Percentiles rank a stretch among this genome's conserved stretches.
Evolutionary conservation across 179 eudicot genomes (phyloP).

Genomic region (Dionaea muscipula): DNA sequence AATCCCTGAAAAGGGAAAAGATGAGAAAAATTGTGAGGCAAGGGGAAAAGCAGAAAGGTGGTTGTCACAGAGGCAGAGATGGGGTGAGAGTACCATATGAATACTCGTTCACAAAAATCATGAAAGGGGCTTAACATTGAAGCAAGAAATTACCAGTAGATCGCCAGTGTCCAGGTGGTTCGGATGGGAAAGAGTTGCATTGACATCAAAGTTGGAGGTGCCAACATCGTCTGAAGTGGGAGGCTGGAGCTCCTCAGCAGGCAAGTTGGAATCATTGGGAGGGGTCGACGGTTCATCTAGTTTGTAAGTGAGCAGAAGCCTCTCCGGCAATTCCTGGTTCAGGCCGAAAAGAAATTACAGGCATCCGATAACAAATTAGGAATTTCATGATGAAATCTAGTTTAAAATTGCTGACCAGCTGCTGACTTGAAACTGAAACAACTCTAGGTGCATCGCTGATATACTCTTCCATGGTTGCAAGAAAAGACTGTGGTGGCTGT

Average conservation of each 20-base stretch:
- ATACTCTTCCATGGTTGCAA: constrained; percentile 89
- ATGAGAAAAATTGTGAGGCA: background rate
- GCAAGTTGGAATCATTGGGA: constrained; percentile 33
- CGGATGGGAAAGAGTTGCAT: constrained; percentile 30
- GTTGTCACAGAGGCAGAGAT: background rate
- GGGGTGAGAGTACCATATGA: background rate
- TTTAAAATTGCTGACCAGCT: constrained; percentile 44
- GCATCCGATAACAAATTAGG: background rate
- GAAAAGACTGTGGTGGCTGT: constrained; percentile 91
- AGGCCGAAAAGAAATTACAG: background rate
- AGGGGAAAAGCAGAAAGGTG: background rate
- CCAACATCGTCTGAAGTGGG: constrained; percentile 34
- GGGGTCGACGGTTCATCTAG: constrained; percentile 39
- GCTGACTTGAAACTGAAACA: constrained; percentile 50
- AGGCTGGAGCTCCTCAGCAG: constrained; percentile 37
- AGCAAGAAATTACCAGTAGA: constrained; percentile 44
- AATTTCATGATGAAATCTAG: background rate
- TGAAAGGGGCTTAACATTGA: background rate
- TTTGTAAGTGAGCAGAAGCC: constrained; percentile 70
- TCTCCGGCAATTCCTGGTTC: constrained; percentile 81
- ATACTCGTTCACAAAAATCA: background rate
- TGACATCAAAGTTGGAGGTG: constrained; percentile 24
- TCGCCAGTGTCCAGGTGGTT: constrained; percentile 50
- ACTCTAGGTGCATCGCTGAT: constrained; percentile 77
- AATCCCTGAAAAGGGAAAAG: constrained; percentile 45